Base-by-base conservation (phyloP, 257 asterid genomes). In the Solanum arcanum region DNA sequence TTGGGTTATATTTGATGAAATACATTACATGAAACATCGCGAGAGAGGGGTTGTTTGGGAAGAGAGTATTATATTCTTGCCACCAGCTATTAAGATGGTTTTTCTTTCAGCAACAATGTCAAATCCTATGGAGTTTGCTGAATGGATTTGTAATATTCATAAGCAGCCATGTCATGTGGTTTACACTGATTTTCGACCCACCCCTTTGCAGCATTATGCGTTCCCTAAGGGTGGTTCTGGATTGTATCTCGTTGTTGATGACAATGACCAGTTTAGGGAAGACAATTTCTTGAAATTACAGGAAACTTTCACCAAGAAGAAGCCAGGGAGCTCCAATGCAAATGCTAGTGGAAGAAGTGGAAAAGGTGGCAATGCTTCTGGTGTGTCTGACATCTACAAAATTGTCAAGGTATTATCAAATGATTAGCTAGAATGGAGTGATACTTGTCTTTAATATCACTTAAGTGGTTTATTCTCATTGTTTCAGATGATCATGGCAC, bases 41-140 rank as follows among this genome's bases (percentile, higher is more conserved):
- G 99, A 97, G 88, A 91, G 99, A 89, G 99, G 99, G 31, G 99
- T 97, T 59, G 99, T 97, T 88, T 97, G 98, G 99, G 99, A 97
- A 90, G 99, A 97, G 87, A 97, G 99, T 89, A 97, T 97, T 64
- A 93, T 97, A 68, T 97, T 97, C 91, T 92, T 97, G 92, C 99
- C 99, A n/a, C 94, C 98, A 9, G 99, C 97, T 25, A 97, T 97
- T 74, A 97, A 97, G 92, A 97, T 97, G 99, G 98, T 97, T 66
- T 97, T 97, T 88, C 92, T 95, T 86, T 97, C 99, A 9, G 99
- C 99, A 37, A 97, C 99, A 1, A 97, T 97, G 99, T 97, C 99
- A 12, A 97, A 97, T 91, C 98, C 99, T 0, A 97, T 98, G 1
- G 99, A 97, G 87, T 97, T 97, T 92, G 99, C 99, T 21, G 97